phyloP scores from a whole-genome alignment of 768 basidiomycete genomes.

The Serendipita sp. region DNA sequence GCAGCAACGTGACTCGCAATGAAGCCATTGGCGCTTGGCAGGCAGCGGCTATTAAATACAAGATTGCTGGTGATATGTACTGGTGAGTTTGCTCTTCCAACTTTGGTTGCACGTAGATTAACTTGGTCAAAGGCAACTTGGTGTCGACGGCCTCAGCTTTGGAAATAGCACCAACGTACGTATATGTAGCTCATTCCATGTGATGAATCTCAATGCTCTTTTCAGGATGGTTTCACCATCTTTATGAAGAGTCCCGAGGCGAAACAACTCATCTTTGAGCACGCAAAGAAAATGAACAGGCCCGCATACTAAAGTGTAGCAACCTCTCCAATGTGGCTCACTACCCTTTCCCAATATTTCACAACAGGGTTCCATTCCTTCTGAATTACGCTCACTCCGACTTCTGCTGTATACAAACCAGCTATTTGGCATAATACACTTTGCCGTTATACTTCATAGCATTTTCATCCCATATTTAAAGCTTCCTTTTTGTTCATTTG shows the following conservation, averaged over 20 bases:
- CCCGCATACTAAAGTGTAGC: neutral
- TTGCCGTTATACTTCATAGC: neutral
- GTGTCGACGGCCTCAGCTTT: constrained; percentile 9
- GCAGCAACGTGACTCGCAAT: constrained; percentile 9
- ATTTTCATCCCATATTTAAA: neutral
- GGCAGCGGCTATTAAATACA: constrained; percentile 3
- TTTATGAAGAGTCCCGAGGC: constrained; percentile 11
- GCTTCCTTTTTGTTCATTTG: neutral
- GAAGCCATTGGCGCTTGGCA: constrained; percentile 11
- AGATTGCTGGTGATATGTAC: constrained; percentile 11
- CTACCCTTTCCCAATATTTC: neutral
- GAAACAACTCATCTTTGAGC: constrained; percentile 10
- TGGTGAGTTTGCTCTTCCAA: constrained; percentile 4
- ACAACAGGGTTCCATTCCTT: neutral
- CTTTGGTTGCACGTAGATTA: neutral
- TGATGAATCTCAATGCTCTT: neutral
- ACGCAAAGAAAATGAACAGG: constrained; percentile 10
- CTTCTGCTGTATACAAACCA: neutral
- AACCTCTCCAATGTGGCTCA: neutral
- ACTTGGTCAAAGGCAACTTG: constrained; percentile 6
- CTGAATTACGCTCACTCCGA: neutral
- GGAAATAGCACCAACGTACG: constrained; percentile 11
- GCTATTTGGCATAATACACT: neutral
- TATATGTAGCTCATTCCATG: neutral
- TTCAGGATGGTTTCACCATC: constrained; percentile 12